A percentile compares a stretch with the other conserved stretches of the same genome.
phyloP scores from a whole-genome alignment of 139 green algal species.

The Auxenochlorella pyrenoidosa region DNA sequence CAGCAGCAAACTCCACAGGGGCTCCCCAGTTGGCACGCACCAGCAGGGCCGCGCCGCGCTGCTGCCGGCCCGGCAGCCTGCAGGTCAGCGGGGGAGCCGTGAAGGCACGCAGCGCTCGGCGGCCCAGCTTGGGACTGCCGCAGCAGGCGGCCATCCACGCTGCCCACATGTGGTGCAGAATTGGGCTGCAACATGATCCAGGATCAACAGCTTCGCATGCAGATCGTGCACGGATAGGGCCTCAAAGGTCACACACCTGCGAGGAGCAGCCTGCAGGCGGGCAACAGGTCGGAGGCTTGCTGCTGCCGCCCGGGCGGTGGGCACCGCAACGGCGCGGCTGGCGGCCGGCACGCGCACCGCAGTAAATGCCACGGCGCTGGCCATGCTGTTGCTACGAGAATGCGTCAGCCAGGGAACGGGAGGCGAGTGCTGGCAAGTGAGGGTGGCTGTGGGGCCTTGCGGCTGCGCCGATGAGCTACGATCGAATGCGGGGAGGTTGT shows the following conservation, averaged over 20 bases:
- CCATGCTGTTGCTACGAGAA: background rate
- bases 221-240: background rate
- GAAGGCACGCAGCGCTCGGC: no score
- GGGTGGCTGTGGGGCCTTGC: background rate
- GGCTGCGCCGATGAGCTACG: no score
- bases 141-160: no score
- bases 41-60: background rate
- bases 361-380: background rate
- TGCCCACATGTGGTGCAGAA: no score
- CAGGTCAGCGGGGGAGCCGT: background rate
- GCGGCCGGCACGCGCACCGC: background rate
- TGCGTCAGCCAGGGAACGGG: background rate
- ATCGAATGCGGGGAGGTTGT: no score
- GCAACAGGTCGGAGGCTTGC: background rate
- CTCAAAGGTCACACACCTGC: constrained; percentile 16
- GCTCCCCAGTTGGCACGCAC: constrained; percentile 70
- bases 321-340: background rate
- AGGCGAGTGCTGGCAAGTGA: no score
- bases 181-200: no score
- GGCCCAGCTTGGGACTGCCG: no score
- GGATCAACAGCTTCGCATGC: background rate
- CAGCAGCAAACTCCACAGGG: constrained; percentile 69
- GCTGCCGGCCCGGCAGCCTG: constrained; percentile 8
- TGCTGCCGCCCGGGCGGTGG: background rate
- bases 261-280: background rate